A percentile compares a stretch with the other conserved stretches of the same genome.
Conservation (phyloP, 805 yeast species). For the Cyberlindnera subsufficiens region DNA sequence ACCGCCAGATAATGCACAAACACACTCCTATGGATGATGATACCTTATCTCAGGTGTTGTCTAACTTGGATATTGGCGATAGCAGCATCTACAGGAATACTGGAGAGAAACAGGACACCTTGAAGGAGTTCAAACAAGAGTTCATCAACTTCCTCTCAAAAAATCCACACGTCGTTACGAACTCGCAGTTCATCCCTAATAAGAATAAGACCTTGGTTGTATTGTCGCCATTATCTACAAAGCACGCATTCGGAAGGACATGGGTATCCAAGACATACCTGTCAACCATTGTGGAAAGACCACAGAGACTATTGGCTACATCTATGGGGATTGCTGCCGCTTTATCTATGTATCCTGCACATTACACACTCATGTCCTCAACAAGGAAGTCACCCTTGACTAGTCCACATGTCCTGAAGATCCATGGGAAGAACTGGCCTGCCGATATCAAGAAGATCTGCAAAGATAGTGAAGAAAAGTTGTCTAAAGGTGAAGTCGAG, state of each 20-base stretch:
- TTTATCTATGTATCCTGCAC: slow-evolving; percentile 57
- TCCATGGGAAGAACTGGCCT: slow-evolving; percentile 78
- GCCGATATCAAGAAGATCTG: slow-evolving; percentile 51
- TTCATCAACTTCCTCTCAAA: slow-evolving; percentile 38
- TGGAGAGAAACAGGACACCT: slow-evolving; percentile 20
- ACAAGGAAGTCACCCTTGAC: slow-evolving; percentile 42
- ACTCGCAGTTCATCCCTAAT: slow-evolving; percentile 30
- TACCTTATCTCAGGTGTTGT: slow-evolving; percentile 13
- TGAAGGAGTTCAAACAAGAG: slow-evolving; percentile 34
- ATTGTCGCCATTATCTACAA: slow-evolving; percentile 62
- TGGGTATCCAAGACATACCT: slow-evolving; percentile 71
- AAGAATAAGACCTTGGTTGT: slow-evolving; percentile 52
- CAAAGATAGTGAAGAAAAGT: slow-evolving; percentile 47
- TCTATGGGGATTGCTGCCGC: slow-evolving; percentile 80
- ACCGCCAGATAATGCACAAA: no score
- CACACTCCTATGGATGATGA: slow-evolving; percentile 9
- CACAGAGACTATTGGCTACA: slow-evolving; percentile 70
- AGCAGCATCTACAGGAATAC: slow-evolving; percentile 4
- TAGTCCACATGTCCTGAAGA: slow-evolving; percentile 55
- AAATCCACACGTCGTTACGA: slow-evolving; percentile 30
- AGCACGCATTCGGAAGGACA: slow-evolving; percentile 66
- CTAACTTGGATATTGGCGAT: slow-evolving; percentile 15
- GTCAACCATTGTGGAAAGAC: slow-evolving; percentile 73
- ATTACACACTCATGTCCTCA: slow-evolving; percentile 44
- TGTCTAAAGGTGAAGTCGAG: slow-evolving; percentile 51